A percentile compares a stretch with the other conserved stretches of the same genome.
phyloP scores from a whole-genome alignment of 208 protist genomes.

The Trypanosoma cruzi region DNA sequence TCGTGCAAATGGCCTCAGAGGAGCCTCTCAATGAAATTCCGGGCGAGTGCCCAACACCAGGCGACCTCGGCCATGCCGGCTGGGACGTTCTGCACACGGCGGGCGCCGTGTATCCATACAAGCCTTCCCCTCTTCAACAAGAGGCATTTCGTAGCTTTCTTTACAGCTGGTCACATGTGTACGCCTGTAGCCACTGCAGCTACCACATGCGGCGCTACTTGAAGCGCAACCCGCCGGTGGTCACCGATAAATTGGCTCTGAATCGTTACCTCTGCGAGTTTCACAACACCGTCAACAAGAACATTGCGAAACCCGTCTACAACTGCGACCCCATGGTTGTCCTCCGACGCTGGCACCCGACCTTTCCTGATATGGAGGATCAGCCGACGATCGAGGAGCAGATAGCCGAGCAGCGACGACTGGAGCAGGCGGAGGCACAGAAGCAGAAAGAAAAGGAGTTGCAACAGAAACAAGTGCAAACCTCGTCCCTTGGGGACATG shows the following conservation, averaged over 20 bases:
- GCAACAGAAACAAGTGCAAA: conserved; percentile 12
- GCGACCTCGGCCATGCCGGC: conserved; percentile 71
- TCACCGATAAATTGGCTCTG: conserved; percentile 64
- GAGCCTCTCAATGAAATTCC: conserved; percentile 48
- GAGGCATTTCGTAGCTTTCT: conserved; percentile 80
- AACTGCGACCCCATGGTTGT: conserved; percentile 78
- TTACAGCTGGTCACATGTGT: conserved; percentile 73
- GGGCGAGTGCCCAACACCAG: conserved; percentile 55
- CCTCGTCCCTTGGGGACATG: neutral
- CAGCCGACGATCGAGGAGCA: conserved; percentile 64
- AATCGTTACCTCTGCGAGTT: conserved; percentile 86
- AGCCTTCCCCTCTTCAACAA: conserved; percentile 61
- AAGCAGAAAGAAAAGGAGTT: conserved; percentile 4
- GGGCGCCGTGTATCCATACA: conserved; percentile 84
- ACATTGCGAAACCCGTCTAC: conserved; percentile 67
- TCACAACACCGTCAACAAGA: conserved; percentile 89
- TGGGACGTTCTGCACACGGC: conserved; percentile 89
- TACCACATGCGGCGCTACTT: conserved; percentile 89
- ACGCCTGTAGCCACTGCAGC: conserved; percentile 87
- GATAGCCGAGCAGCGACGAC: conserved; percentile 32
- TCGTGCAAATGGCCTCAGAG: conserved; percentile 17
- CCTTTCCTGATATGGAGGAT: conserved; percentile 88
- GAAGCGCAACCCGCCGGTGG: conserved; percentile 60
- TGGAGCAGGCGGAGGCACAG: conserved; percentile 21
- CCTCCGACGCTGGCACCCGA: conserved; percentile 85